Conservation (phyloP, 768 basidiomycete species). For the Mrakia hoshinonis region DNA sequence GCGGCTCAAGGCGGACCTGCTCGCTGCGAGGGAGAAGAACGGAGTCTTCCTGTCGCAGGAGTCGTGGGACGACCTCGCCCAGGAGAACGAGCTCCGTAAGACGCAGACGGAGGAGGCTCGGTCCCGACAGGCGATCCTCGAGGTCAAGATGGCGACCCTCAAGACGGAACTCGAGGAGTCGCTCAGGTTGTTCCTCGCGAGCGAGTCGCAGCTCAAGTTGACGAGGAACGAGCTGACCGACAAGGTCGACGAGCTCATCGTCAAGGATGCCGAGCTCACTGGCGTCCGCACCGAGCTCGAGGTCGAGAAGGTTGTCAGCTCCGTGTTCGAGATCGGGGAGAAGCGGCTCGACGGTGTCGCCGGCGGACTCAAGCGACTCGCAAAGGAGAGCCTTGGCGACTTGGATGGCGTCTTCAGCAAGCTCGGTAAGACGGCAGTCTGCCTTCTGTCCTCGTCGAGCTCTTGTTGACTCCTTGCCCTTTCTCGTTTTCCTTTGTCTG, state of each 20-base stretch:
- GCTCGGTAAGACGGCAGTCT: constrained; percentile 52
- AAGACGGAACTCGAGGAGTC: constrained; percentile 89
- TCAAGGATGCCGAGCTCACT: constrained; percentile 54
- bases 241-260: constrained; percentile 50
- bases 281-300: constrained; percentile 56
- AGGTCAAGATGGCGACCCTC: constrained; percentile 66
- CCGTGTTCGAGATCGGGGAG: constrained; percentile 71
- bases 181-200: constrained; percentile 62
- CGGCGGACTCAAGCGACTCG: constrained; percentile 54
- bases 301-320: constrained; percentile 68
- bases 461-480: constrained; percentile 8
- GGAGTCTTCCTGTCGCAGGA: constrained; percentile 91
- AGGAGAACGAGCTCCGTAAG: constrained; percentile 65
- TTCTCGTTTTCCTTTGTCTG: background rate
- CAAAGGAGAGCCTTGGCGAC: constrained; percentile 61
- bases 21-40: constrained; percentile 90
- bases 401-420: constrained; percentile 67
- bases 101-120: constrained; percentile 74
- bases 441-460: background rate
- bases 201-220: constrained; percentile 64
- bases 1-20: constrained; percentile 75
- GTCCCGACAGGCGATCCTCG: constrained; percentile 72
- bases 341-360: constrained; percentile 63
- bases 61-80: constrained; percentile 71
- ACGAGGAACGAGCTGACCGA: constrained; percentile 53